A percentile compares a stretch with the other conserved stretches of the same genome.
Conservation (phyloP, 1,284 basidiomycete genomes). For the Fomitiporia mediterranea region DNA sequence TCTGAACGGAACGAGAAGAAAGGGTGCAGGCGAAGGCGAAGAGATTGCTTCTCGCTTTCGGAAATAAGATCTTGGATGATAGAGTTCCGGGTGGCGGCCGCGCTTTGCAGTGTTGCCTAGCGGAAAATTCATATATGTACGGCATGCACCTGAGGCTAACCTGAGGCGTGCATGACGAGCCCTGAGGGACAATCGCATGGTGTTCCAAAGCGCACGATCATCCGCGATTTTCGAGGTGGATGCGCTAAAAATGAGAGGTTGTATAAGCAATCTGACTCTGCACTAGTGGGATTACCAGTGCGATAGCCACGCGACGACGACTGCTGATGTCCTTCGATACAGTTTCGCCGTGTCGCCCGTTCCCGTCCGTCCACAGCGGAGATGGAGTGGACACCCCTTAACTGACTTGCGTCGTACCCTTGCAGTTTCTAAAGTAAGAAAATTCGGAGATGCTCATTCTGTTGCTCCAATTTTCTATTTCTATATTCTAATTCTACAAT, state of each 20-base stretch:
- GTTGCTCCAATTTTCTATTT: background rate
- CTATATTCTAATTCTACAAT: background rate
- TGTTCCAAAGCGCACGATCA: background rate
- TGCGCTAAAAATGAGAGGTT: background rate
- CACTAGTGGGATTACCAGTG: background rate
- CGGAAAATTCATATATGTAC: too few species aligned
- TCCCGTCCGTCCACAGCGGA: background rate
- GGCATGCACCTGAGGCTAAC: too few species aligned
- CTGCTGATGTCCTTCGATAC: constrained; percentile 15
- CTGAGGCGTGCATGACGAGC: too few species aligned
- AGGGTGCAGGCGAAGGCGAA: too few species aligned
- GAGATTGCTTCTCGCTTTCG: too few species aligned
- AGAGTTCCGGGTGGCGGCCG: too few species aligned
- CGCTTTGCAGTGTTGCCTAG: too few species aligned
- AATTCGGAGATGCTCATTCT: background rate
- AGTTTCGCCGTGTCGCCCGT: constrained; percentile 14
- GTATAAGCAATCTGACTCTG: background rate
- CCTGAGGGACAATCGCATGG: too few species aligned
- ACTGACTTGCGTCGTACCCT: too few species aligned
- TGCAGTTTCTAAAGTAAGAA: constrained; percentile 2
- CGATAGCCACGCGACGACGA: constrained; percentile 15
- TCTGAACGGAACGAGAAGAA: too few species aligned
- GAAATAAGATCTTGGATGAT: too few species aligned
- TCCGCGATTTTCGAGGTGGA: background rate
- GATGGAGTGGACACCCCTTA: background rate